Base-by-base conservation (phyloP, 306 rosid genomes). In the Quercus aquifolioides region DNA sequence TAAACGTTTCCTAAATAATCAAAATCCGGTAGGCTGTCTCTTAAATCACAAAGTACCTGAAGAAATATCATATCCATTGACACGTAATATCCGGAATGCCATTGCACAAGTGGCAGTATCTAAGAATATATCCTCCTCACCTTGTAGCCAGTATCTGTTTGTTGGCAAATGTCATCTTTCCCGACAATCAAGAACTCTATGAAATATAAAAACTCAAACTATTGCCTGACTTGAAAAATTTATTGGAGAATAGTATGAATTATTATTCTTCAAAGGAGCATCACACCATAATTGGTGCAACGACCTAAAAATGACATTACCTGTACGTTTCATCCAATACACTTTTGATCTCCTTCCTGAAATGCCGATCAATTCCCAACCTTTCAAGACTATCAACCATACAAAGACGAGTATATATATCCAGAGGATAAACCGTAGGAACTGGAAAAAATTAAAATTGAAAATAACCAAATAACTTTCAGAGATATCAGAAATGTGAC, bases 361-460 rank as follows among this genome's bases (percentile, higher is more conserved):
- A 94, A 82, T 92, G 92, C 79, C 80, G 78, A 79, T 62, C 80
- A 77, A 94, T 82, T 14, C 97, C 97, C 92, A 94, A 83, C 55
- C 84, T 91, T 81, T 92, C 90, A 72, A 94, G 95, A 84, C 63
- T 86, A 77, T 92, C 94, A 30, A 89, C 84, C 99, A 92, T 88
- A 81, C 31, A 85, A 69, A 94, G 90, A 74, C 89, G 92, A 46
- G 88, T 91, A 86, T 87, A 86, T 46, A 80, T 84, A 70, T 94
- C 92, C 62, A 92, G 83, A 76, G 97, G 97, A 84, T 88, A 90
- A 76, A 89, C 84, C 0, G 94, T 80, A 21, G 99, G 97, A 87
- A 91, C 99, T 94, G 94, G 64, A 43, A 46, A 71, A 55, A 76
- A 38, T 38, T 6, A 2, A 5, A 49, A 19, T 54, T 35, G 10